Percentiles rank a stretch among this genome's conserved stretches.
Evolutionary conservation across 345 rosid species (phyloP).

Genomic region (Euclidium syriacum): DNA sequence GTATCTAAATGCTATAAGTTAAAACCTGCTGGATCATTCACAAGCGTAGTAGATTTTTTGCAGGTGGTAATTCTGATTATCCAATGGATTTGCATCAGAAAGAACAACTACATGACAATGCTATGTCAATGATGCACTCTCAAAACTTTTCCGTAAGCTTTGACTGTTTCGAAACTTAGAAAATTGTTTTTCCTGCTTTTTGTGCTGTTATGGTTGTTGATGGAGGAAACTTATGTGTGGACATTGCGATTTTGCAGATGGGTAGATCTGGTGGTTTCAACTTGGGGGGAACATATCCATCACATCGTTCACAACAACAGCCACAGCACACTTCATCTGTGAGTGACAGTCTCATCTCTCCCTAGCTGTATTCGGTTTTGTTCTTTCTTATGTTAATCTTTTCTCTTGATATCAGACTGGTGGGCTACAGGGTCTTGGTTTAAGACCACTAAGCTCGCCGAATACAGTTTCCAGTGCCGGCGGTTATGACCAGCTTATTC

Average conservation of each 20-base stretch:
- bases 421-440: slow-evolving; percentile 82
- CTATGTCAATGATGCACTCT: slow-evolving; percentile 95
- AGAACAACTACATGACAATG: slow-evolving; percentile 90
- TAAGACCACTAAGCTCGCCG: slow-evolving; percentile 81
- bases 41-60: slow-evolving; percentile 38
- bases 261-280: slow-evolving; percentile 90
- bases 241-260: slow-evolving; percentile 50
- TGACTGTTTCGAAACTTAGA: not conserved
- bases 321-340: slow-evolving; percentile 78
- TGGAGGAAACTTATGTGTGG: not conserved
- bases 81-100: slow-evolving; percentile 90
- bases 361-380: slow-evolving; percentile 17
- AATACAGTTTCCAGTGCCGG: slow-evolving; percentile 61
- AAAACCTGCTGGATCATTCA: slow-evolving; percentile 31
- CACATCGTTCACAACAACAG: slow-evolving; percentile 91
- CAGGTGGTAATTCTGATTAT: slow-evolving; percentile 97
- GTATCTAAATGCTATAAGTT: slow-evolving; percentile 1
- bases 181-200: not conserved
- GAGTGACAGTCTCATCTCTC: slow-evolving; percentile 61
- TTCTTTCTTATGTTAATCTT: not conserved
- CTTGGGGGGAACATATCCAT: slow-evolving; percentile 71
- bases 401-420: slow-evolving; percentile 48
- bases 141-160: slow-evolving; percentile 90
- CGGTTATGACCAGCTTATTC: slow-evolving; percentile 83
- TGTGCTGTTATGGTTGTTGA: not conserved